Conservation (phyloP, 2,329 filamentous ascomycete genomes). For the Aspergillus hortae region DNA sequence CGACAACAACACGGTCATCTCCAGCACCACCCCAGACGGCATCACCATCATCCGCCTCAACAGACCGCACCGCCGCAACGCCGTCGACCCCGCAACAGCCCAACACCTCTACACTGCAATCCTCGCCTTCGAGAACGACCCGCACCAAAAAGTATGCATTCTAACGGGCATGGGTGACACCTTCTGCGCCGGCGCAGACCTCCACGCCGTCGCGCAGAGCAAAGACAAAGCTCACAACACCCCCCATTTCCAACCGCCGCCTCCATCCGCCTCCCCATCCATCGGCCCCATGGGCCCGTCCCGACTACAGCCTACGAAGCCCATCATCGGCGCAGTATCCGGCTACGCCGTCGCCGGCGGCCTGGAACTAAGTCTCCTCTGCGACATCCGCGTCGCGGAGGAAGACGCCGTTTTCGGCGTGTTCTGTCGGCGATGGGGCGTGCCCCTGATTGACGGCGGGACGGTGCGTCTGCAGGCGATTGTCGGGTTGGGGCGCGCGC, state of each 20-base stretch:
- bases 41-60: constrained; percentile 57
- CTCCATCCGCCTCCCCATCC: constrained; percentile 10
- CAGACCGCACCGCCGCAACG: constrained; percentile 50
- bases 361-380: constrained; percentile 33
- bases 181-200: constrained; percentile 55
- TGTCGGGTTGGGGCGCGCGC: constrained; percentile 50
- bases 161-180: constrained; percentile 46
- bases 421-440: constrained; percentile 54
- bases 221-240: not conserved
- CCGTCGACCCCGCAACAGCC: constrained; percentile 50
- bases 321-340: constrained; percentile 35
- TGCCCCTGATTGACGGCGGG: constrained; percentile 52
- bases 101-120: constrained; percentile 48
- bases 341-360: constrained; percentile 39
- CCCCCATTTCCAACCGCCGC: not conserved
- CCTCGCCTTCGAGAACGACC: constrained; percentile 48
- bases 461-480: constrained; percentile 52
- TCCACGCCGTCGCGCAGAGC: constrained; percentile 41
- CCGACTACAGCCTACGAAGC: constrained; percentile 31
- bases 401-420: constrained; percentile 37
- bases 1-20: not conserved
- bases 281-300: constrained; percentile 47
- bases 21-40: constrained; percentile 27
- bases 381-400: constrained; percentile 36
- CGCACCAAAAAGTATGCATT: constrained; percentile 51